phyloP scores from a whole-genome alignment of 2,329 filamentous ascomycete species.

The Phaeosphaeriaceae sp. region DNA sequence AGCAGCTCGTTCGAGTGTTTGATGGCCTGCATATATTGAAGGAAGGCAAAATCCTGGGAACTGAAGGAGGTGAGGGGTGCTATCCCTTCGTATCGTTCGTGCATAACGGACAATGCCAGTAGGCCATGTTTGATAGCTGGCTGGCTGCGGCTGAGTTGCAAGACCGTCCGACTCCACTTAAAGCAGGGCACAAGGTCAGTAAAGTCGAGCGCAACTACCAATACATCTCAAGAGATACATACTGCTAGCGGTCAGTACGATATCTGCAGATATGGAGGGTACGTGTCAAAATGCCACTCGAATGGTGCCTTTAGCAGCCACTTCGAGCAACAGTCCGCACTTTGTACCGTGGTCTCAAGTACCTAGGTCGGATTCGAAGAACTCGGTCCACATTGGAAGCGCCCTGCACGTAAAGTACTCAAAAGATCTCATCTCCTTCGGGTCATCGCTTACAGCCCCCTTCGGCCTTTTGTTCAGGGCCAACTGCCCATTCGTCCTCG shows the following conservation, averaged over 20 bases:
- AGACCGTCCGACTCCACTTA: constrained; percentile 32
- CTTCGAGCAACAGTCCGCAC: neutral
- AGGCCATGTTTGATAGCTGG: constrained; percentile 42
- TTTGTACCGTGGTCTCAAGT: neutral
- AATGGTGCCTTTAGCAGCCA: neutral
- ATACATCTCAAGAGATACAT: neutral
- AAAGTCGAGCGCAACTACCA: neutral
- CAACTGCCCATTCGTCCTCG: constrained; percentile 9
- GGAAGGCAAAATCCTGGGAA: constrained; percentile 33
- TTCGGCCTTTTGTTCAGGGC: constrained; percentile 26
- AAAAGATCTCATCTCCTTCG: constrained; percentile 37
- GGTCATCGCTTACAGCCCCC: constrained; percentile 26
- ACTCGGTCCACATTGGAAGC: constrained; percentile 41
- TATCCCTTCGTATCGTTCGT: constrained; percentile 33
- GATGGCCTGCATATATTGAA: constrained; percentile 40
- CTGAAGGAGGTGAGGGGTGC: constrained; percentile 19
- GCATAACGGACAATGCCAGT: constrained; percentile 37
- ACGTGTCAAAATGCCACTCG: neutral
- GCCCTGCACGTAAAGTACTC: constrained; percentile 36
- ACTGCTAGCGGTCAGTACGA: neutral
- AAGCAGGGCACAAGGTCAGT: neutral
- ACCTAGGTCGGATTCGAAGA: constrained; percentile 39
- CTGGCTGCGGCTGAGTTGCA: constrained; percentile 36
- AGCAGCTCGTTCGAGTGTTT: constrained; percentile 38
- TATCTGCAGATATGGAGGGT: neutral